Percentiles rank a stretch among this genome's conserved stretches.
phyloP scores from a whole-genome alignment of 495 filamentous ascomycete species.

The Lindgomyces ingoldianus region DNA sequence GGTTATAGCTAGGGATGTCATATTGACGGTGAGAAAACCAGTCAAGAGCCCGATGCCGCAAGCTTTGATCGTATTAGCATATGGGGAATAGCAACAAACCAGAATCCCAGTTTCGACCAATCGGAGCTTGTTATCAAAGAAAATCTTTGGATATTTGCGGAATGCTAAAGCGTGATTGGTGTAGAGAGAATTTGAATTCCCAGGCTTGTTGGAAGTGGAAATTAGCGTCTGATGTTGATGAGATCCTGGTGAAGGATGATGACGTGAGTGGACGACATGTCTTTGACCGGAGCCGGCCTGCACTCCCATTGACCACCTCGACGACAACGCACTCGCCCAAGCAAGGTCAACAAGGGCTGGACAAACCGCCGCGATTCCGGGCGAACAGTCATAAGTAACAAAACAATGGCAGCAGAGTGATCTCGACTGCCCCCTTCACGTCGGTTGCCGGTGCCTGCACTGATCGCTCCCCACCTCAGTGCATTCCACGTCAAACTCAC shows the following conservation, averaged over 20 bases:
- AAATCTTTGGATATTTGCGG: too few relatives aligned
- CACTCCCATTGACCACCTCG: conserved; percentile 14
- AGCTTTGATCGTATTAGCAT: too few relatives aligned
- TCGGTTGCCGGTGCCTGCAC: conserved; percentile 7
- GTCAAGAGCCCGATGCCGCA: too few relatives aligned
- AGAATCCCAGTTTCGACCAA: too few relatives aligned
- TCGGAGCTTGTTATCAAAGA: too few relatives aligned
- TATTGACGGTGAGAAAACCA: background rate
- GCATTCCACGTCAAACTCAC: background rate
- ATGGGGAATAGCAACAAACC: too few relatives aligned
- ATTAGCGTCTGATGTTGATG: conserved; percentile 29
- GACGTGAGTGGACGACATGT: conserved; percentile 24
- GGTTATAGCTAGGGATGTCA: background rate
- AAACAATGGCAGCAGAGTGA: conserved; percentile 34
- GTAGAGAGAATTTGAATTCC: background rate
- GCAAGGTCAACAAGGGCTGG: conserved; percentile 15
- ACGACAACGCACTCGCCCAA: conserved; percentile 18
- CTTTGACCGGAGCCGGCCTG: conserved; percentile 10
- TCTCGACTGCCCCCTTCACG: conserved; percentile 2
- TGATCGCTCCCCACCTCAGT: background rate
- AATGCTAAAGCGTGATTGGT: background rate
- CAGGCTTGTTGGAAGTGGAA: conserved; percentile 12
- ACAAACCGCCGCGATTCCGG: conserved; percentile 3
- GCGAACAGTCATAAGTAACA: conserved; percentile 12
- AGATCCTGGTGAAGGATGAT: background rate